These are phyloP conservation scores for Megacollybia marginata DNA, from an alignment of 768 basidiomycete species.

Conservation along the genomic window DNA sequence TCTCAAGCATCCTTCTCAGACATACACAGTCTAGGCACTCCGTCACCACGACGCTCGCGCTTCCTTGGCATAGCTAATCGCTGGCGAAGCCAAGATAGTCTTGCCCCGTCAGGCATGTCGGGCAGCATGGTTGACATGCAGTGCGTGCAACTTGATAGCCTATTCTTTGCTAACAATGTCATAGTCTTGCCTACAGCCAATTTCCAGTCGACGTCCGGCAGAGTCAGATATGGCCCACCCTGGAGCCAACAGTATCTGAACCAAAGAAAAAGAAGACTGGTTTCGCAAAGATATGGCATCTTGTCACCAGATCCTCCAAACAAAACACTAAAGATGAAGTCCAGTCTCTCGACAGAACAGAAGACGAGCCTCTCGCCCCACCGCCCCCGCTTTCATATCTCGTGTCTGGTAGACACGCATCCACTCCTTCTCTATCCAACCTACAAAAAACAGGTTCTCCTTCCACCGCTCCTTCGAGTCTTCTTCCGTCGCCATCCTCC, in stretches of 20 bases:
- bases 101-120: constrained; percentile 73
- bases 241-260: constrained; percentile 30
- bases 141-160: constrained; percentile 37
- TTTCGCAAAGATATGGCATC: constrained; percentile 74
- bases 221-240: constrained; percentile 48
- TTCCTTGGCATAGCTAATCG: constrained; percentile 77
- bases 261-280: constrained; percentile 76
- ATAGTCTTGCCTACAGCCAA: background rate
- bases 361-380: constrained; percentile 75
- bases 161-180: constrained; percentile 26
- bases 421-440: constrained; percentile 64
- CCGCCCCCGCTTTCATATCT: constrained; percentile 90
- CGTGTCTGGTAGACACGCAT: constrained; percentile 60
- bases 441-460: constrained; percentile 56
- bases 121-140: constrained; percentile 94
- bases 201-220: constrained; percentile 22
- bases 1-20: constrained; percentile 80
- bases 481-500: constrained; percentile 69
- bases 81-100: constrained; percentile 75
- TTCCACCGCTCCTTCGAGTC: constrained; percentile 68
- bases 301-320: constrained; percentile 57
- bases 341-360: constrained; percentile 27
- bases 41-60: constrained; percentile 59
- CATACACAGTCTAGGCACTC: constrained; percentile 64
- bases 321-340: constrained; percentile 18